phyloP scores from a whole-genome alignment of 108 stramenopile genomes.

The Skeletonema tropicum region DNA sequence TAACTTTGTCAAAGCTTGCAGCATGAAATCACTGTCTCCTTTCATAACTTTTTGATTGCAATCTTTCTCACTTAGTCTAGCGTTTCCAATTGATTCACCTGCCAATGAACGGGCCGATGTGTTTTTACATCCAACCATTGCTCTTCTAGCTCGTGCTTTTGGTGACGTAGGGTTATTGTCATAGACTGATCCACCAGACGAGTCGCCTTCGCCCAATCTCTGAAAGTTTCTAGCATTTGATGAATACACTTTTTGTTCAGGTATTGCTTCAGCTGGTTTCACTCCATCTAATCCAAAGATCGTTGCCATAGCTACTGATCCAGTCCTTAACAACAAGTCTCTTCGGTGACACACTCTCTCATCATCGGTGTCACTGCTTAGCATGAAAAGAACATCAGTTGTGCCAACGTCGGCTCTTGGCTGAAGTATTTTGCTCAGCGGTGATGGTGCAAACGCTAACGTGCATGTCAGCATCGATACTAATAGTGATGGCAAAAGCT shows the following conservation, averaged over 20 bases:
- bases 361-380: not conserved
- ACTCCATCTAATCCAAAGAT: slow-evolving; percentile 13
- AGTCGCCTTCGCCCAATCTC: slow-evolving; percentile 56
- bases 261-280: not conserved
- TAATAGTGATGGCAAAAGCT: not conserved
- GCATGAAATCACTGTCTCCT: slow-evolving; percentile 63
- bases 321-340: slow-evolving; percentile 4
- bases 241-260: slow-evolving; percentile 45
- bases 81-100: slow-evolving; percentile 35
- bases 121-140: slow-evolving; percentile 66
- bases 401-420: not conserved
- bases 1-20: slow-evolving; percentile 54
- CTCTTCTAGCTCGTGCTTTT: slow-evolving; percentile 48
- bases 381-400: too few species aligned
- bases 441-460: not conserved
- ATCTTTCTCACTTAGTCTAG: slow-evolving; percentile 30
- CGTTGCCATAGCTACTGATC: not conserved
- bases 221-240: slow-evolving; percentile 61
- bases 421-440: not conserved
- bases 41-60: slow-evolving; percentile 59
- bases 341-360: not conserved
- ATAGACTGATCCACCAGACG: slow-evolving; percentile 57
- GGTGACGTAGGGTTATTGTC: slow-evolving; percentile 61
- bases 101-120: slow-evolving; percentile 47
- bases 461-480: not conserved